Base-by-base conservation (phyloP, 2,329 filamentous ascomycete species). In the Bipolaris oryzae region DNA sequence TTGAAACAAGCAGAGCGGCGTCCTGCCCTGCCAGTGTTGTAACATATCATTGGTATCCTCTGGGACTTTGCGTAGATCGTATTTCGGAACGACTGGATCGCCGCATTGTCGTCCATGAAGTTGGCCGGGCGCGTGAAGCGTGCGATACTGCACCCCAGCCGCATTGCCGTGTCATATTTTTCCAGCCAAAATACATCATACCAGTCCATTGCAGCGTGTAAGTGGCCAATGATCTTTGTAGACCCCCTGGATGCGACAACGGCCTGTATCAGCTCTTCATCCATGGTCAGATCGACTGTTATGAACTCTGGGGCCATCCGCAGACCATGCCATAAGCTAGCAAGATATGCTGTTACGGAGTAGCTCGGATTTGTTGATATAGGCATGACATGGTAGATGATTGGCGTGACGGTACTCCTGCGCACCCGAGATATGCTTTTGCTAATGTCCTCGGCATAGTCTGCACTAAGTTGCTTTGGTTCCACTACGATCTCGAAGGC, bases 1-100 rank as follows among this genome's bases (percentile, higher is more conserved):
- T 91, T 91, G 73, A 89, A 87, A 58, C 84, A 88, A 25, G 84
- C 84, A 0, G 89, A 91, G 45, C 83, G 81, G 37, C 86, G 81
- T 0, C 89, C 89, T 2, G 85, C 74, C 2, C 78, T 73, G 0
- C 87, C 88, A 0, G 85, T 86, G 63, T 89, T 90, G 73, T 87
- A 90, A 6, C 84, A 81, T 21, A 88, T 85, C 1, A 89, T 61
- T 0, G 86, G 85, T 16, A 86, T 75, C 0, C 77, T 76, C 0
- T 77, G 77, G 0, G 77, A 72, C 2, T 82, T 70, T 13, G 75
- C 74, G 38, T 78, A 76, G 3, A 86, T 76, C 13, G 79, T 77
- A 38, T 82, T 78, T 51, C 83, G 81, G 34, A 90, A 81, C 7
- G 80, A 78, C 34, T 84, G 79, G 11, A 89, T 81, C 3, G 84